A percentile compares a stretch with the other conserved stretches of the same genome.
Evolutionary conservation across 768 basidiomycete genomes (phyloP).

Genomic region (Phlegmacium glaucopus): DNA sequence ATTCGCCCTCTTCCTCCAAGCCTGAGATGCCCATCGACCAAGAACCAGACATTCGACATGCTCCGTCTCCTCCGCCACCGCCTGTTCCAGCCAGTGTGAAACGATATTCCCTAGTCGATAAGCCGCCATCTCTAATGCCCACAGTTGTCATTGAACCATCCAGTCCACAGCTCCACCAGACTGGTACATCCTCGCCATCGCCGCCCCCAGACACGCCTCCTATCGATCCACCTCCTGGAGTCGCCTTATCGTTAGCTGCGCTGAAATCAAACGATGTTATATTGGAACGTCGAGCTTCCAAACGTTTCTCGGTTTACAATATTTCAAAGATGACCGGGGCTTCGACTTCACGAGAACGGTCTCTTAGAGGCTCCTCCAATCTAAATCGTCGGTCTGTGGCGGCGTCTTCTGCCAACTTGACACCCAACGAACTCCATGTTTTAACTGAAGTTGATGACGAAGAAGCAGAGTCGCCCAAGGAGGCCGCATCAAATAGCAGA

Average conservation of each 20-base stretch:
- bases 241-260: slow-evolving; percentile 82
- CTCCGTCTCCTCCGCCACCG: slow-evolving; percentile 26
- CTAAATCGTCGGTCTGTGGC: slow-evolving; percentile 68
- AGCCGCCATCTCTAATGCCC: slow-evolving; percentile 47
- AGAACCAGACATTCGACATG: slow-evolving; percentile 13
- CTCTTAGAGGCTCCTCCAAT: slow-evolving; percentile 31
- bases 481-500: slow-evolving; percentile 18
- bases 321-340: slow-evolving; percentile 88
- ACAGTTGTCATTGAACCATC: slow-evolving; percentile 52
- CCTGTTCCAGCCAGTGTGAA: slow-evolving; percentile 67
- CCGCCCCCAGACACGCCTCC: slow-evolving; percentile 26
- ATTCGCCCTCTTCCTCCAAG: too few relatives aligned
- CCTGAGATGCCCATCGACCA: too few relatives aligned
- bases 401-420: slow-evolving; percentile 56
- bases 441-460: slow-evolving; percentile 76
- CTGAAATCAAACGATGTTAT: slow-evolving; percentile 77
- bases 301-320: slow-evolving; percentile 93
- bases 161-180: slow-evolving; percentile 37
- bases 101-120: slow-evolving; percentile 78
- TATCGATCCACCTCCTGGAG: slow-evolving; percentile 47
- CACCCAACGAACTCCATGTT: slow-evolving; percentile 68
- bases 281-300: slow-evolving; percentile 88
- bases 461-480: slow-evolving; percentile 24
- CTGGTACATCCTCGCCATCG: slow-evolving; percentile 26
- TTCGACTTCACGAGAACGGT: slow-evolving; percentile 43